Evolutionary conservation across 306 rosid species (phyloP).

Genomic region (Sindora glabra): DNA sequence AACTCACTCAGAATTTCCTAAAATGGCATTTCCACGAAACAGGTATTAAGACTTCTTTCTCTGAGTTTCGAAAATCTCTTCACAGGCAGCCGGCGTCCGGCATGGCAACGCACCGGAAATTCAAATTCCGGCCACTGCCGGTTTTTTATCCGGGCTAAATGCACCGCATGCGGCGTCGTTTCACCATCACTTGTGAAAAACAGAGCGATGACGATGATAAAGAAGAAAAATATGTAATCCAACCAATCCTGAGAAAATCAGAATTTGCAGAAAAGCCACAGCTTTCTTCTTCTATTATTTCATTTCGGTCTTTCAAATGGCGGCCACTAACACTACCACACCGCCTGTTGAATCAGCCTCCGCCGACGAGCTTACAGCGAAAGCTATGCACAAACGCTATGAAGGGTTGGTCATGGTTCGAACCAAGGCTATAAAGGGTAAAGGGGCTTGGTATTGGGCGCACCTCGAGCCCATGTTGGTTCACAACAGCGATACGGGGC

Average conservation of each 20-base stretch:
- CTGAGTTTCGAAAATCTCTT: not conserved
- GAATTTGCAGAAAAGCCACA: not conserved
- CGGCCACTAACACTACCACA: conserved; percentile 47
- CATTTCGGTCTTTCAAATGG: conserved; percentile 61
- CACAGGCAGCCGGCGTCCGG: conserved; percentile 33
- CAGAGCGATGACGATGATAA: conserved; percentile 1
- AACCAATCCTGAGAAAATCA: not conserved
- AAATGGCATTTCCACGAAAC: conserved; percentile 7
- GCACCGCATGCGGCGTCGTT: conserved; percentile 16
- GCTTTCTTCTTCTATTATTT: not conserved
- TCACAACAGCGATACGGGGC: conserved; percentile 59
- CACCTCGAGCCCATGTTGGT: conserved; percentile 78
- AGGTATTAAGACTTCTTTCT: not conserved
- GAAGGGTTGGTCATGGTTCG: conserved; percentile 81
- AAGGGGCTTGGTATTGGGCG: conserved; percentile 97
- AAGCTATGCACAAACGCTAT: conserved; percentile 66
- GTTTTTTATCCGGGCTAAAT: conserved; percentile 21
- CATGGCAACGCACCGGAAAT: conserved; percentile 48
- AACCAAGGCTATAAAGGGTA: conserved; percentile 80
- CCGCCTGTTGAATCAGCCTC: conserved; percentile 32
- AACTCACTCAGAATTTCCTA: not conserved
- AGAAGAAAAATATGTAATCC: conserved; percentile 6
- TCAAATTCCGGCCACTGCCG: conserved; percentile 34
- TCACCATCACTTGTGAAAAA: not conserved
- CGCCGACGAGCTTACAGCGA: conserved; percentile 59